These are phyloP conservation scores for Trichophyton schoenleinii DNA, from an alignment of 2,329 filamentous ascomycete genomes.

Conservation along the genomic window DNA sequence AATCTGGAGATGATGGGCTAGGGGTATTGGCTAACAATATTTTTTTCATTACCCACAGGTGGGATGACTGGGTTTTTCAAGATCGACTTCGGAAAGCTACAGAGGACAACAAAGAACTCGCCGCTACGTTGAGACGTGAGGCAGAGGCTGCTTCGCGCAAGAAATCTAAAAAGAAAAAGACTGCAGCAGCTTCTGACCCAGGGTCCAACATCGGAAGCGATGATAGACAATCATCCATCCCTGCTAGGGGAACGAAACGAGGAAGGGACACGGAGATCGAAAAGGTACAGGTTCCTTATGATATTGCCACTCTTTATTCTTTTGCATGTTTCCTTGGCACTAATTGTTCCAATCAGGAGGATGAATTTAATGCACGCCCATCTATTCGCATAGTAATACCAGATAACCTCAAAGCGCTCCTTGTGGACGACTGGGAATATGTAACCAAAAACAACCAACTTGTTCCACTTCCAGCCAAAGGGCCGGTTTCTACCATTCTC, in stretches of 20 bases:
- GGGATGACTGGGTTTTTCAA: conserved; percentile 96
- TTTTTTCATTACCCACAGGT: conserved; percentile 38
- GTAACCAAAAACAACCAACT: conserved; percentile 90
- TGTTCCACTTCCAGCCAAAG: conserved; percentile 65
- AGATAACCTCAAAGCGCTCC: conserved; percentile 76
- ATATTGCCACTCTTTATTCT: background rate
- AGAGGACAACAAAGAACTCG: conserved; percentile 87
- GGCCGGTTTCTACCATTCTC: conserved; percentile 64
- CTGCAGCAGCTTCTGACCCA: conserved; percentile 29
- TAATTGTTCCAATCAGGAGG: conserved; percentile 52
- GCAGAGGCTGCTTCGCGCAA: conserved; percentile 26
- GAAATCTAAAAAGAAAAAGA: conserved; percentile 24
- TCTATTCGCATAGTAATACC: conserved; percentile 78
- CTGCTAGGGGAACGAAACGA: conserved; percentile 33
- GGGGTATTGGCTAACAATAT: background rate
- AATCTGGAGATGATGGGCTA: no score
- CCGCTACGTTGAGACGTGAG: conserved; percentile 39
- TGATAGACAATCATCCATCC: conserved; percentile 33
- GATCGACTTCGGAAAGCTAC: conserved; percentile 90
- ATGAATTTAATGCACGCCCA: conserved; percentile 69
- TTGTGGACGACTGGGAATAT: conserved; percentile 98
- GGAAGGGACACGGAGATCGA: conserved; percentile 37
- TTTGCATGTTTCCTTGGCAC: background rate
- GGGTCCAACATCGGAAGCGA: conserved; percentile 35
- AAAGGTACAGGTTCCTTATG: conserved; percentile 26